These are phyloP conservation scores for Ascochyta koolunga DNA, from an alignment of 2,329 filamentous ascomycete species.

Conservation along the genomic window DNA sequence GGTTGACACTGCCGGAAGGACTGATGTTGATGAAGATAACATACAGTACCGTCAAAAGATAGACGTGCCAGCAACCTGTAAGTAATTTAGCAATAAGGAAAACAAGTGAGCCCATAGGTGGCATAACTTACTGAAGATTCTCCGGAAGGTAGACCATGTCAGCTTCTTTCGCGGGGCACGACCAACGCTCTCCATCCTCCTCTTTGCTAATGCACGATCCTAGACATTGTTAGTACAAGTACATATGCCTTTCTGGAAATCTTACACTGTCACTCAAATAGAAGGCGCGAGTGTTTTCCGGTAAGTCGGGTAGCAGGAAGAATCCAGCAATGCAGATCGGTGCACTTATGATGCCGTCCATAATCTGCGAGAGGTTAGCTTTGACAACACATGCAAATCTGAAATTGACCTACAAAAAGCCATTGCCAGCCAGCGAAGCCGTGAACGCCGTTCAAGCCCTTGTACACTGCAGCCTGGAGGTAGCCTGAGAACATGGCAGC, in stretches of 20 bases:
- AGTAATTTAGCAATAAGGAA: background rate
- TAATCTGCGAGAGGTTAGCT: conserved; percentile 9
- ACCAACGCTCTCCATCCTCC: conserved; percentile 23
- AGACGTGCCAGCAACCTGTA: conserved; percentile 26
- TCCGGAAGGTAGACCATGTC: conserved; percentile 19
- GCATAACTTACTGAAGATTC: conserved; percentile 19
- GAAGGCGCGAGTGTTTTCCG: conserved; percentile 22
- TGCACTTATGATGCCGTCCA: conserved; percentile 26
- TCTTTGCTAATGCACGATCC: conserved; percentile 20
- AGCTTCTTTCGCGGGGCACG: conserved; percentile 24
- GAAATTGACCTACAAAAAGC: conserved; percentile 21
- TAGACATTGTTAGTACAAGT: background rate
- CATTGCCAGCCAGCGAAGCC: conserved; percentile 31
- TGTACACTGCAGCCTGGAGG: conserved; percentile 28
- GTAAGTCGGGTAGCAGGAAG: conserved; percentile 26
- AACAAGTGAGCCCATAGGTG: background rate
- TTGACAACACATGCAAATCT: background rate
- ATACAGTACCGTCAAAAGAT: conserved; percentile 24
- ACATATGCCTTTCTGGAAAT: no score
- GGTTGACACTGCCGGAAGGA: conserved; percentile 25
- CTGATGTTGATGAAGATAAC: conserved; percentile 27
- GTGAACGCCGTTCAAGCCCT: conserved; percentile 24
- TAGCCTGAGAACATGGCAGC: conserved; percentile 34
- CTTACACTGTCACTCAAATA: conserved; percentile 21
- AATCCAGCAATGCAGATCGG: conserved; percentile 23